Evolutionary conservation across 805 yeast species (phyloP).

Genomic region (Wickerhamomyces sydowiorum): DNA sequence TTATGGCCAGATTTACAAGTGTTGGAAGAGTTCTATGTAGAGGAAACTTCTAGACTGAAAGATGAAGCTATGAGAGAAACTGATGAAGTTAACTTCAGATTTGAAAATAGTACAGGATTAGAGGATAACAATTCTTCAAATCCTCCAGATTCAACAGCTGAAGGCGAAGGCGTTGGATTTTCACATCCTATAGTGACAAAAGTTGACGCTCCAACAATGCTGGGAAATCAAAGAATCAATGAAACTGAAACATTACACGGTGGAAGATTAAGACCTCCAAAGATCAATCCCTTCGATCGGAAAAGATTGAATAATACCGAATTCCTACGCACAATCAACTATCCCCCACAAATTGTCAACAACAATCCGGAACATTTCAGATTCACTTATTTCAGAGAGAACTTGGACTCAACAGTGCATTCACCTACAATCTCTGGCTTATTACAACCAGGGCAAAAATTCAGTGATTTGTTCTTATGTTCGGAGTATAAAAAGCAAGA

Average conservation of each 20-base stretch:
- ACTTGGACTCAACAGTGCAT: slow-evolving; percentile 82
- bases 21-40: slow-evolving; percentile 69
- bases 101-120: slow-evolving; percentile 26
- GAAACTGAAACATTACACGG: slow-evolving; percentile 45
- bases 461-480: slow-evolving; percentile 57
- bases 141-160: neutral
- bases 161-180: slow-evolving; percentile 26
- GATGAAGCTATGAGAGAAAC: slow-evolving; percentile 34
- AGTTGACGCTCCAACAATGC: slow-evolving; percentile 33
- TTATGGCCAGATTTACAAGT: slow-evolving; percentile 83
- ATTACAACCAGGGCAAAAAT: slow-evolving; percentile 53
- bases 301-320: slow-evolving; percentile 19
- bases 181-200: slow-evolving; percentile 37
- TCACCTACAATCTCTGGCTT: slow-evolving; percentile 84
- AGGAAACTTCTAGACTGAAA: slow-evolving; percentile 51
- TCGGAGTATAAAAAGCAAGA: slow-evolving; percentile 22
- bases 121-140: slow-evolving; percentile 10
- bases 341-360: slow-evolving; percentile 39
- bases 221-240: slow-evolving; percentile 39
- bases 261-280: slow-evolving; percentile 72
- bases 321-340: slow-evolving; percentile 23
- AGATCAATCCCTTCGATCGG: slow-evolving; percentile 69
- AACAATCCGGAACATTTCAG: slow-evolving; percentile 55
- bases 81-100: slow-evolving; percentile 30
- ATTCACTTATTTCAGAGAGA: slow-evolving; percentile 90